Conservation (phyloP, 305 asterid species). For the Rubia peregrina region DNA sequence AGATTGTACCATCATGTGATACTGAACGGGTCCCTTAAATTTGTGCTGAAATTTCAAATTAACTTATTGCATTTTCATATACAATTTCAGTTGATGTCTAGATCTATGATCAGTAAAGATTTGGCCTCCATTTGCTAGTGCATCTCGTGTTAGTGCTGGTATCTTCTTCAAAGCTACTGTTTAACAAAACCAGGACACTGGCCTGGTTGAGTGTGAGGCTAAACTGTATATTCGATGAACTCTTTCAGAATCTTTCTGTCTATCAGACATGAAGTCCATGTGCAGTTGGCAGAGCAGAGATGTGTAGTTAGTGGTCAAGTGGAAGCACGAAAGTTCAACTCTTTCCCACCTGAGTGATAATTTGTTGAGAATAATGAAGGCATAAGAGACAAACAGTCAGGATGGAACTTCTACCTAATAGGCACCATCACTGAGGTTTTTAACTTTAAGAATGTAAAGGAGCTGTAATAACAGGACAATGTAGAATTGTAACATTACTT, state of each 20-base stretch:
- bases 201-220: neutral
- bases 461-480: neutral
- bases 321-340: neutral
- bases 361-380: neutral
- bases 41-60: neutral
- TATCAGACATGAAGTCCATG: neutral
- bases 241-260: neutral
- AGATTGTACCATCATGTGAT: neutral
- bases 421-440: neutral
- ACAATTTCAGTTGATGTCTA: neutral
- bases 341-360: neutral
- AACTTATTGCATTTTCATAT: neutral
- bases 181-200: neutral
- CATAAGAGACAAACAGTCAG: neutral
- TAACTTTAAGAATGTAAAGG: neutral
- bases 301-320: neutral
- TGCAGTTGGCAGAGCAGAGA: neutral
- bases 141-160: neutral
- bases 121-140: neutral
- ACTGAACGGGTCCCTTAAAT: neutral
- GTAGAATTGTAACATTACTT: neutral
- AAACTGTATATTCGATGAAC: no score
- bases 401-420: neutral
- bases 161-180: neutral
- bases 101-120: neutral